A percentile compares a stretch with the other conserved stretches of the same genome.
Conservation (phyloP, 345 rosid species). For the Camelina laxa region DNA sequence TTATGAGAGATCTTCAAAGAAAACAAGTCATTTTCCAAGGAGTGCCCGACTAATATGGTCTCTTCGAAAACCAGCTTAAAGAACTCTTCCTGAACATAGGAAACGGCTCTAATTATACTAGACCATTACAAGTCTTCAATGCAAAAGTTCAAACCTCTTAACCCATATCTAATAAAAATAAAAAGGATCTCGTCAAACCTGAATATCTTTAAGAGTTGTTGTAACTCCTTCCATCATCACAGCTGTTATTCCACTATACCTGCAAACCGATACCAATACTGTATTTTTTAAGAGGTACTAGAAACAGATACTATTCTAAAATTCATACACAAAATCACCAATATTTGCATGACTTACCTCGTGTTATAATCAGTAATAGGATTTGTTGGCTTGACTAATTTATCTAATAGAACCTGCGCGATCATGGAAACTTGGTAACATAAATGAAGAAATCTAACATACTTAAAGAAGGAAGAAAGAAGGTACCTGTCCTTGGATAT, state of each 20-base stretch:
- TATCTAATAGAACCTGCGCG: conserved; percentile 78
- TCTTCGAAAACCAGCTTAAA: conserved; percentile 78
- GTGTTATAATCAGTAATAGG: conserved; percentile 83
- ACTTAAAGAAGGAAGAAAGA: conserved; percentile 18
- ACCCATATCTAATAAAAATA: not conserved
- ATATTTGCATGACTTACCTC: conserved; percentile 54
- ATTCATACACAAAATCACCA: not conserved
- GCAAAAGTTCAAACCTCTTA: not conserved
- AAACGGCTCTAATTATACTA: conserved; percentile 38
- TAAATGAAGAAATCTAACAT: not conserved
- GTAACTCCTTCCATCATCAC: conserved; percentile 81
- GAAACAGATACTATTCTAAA: conserved; percentile 3
- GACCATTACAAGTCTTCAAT: conserved; percentile 8
- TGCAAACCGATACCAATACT: conserved; percentile 45
- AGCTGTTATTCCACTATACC: conserved; percentile 91
- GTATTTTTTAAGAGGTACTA: conserved; percentile 1
- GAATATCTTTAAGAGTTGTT: conserved; percentile 82
- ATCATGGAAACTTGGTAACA: conserved; percentile 21
- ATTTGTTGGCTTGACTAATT: conserved; percentile 87
- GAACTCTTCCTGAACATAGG: conserved; percentile 73
- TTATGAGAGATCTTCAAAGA: conserved; percentile 85
- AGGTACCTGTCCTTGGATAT: conserved; percentile 78
- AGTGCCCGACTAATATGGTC: conserved; percentile 91
- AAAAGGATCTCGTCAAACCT: conserved; percentile 51
- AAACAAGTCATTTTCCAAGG: conserved; percentile 90